These are phyloP conservation scores for Podospora appendiculata DNA, from an alignment of 495 filamentous ascomycete genomes.

Conservation along the genomic window DNA sequence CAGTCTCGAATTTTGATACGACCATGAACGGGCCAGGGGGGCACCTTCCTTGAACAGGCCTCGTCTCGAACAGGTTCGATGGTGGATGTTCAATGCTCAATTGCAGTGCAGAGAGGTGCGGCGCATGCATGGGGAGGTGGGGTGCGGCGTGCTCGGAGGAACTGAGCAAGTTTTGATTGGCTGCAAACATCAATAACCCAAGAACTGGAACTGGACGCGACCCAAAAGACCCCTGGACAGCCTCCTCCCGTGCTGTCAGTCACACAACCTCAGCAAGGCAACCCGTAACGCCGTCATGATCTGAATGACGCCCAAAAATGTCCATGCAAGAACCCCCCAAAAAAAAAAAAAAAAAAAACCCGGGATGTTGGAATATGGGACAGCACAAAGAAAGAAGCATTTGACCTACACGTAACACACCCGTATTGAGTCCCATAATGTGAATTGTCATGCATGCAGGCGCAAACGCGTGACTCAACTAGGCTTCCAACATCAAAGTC, in stretches of 20 bases:
- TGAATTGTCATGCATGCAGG: too few relatives aligned
- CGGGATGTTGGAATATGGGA: too few relatives aligned
- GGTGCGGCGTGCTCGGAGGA: constrained; percentile 25
- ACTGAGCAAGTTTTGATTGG: constrained; percentile 50
- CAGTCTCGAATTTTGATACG: constrained; percentile 2
- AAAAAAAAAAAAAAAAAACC: too few relatives aligned
- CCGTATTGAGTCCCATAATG: too few relatives aligned
- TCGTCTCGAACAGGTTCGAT: neutral
- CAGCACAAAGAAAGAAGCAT: too few relatives aligned
- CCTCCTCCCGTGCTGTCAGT: neutral
- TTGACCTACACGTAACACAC: too few relatives aligned
- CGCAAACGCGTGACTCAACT: too few relatives aligned
- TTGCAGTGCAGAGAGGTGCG: neutral
- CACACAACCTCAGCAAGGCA: neutral
- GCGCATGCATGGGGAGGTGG: constrained; percentile 19
- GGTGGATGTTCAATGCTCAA: neutral
- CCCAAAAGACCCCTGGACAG: neutral
- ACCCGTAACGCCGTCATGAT: too few relatives aligned
- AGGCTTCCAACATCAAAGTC: too few relatives aligned
- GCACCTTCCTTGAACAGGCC: neutral
- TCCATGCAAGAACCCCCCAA: too few relatives aligned
- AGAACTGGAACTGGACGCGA: neutral
- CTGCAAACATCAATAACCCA: constrained; percentile 2
- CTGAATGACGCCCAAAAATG: too few relatives aligned
- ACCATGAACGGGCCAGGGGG: constrained; percentile 2